Percentiles rank a stretch among this genome's conserved stretches.
These are phyloP conservation scores for Citrus medica DNA, from an alignment of 345 rosid species.

Conservation along the genomic window DNA sequence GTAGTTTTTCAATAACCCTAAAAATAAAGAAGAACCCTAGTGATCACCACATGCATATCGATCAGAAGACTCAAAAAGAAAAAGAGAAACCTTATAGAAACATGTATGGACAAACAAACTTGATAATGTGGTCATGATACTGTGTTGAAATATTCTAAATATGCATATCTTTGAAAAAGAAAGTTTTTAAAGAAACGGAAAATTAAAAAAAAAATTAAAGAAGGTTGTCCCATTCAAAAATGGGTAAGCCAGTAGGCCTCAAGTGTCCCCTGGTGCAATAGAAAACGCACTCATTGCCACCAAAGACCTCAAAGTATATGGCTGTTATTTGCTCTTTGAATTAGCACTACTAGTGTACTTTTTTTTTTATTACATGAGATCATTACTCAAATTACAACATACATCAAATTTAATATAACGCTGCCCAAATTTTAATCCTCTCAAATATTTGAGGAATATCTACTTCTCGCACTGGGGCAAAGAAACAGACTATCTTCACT, in stretches of 20 bases:
- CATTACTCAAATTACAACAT: too few relatives aligned
- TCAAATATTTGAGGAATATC: too few relatives aligned
- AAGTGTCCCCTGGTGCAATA: conserved; percentile 1
- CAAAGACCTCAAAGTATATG: conserved; percentile 16
- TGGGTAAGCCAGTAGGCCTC: conserved; percentile 2
- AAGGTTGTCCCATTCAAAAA: conserved; percentile 15
- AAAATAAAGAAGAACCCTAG: neutral
- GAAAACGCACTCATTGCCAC: conserved; percentile 21
- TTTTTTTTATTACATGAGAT: too few relatives aligned
- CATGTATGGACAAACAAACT: neutral
- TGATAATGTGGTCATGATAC: neutral
- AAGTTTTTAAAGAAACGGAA: neutral
- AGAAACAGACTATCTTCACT: too few relatives aligned
- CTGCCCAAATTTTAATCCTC: too few relatives aligned
- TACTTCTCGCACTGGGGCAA: too few relatives aligned
- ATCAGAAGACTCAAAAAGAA: neutral
- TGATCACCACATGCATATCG: neutral
- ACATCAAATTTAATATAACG: too few relatives aligned
- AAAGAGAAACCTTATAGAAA: neutral
- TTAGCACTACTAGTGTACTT: neutral
- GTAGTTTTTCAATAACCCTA: neutral
- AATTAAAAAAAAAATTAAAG: neutral
- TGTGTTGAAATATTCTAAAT: neutral
- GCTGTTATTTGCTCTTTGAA: conserved; percentile 16
- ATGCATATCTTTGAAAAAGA: neutral